Evolutionary conservation across 306 rosid genomes (phyloP), one percentile per base, ranked within the genome.

Genomic region (Medicago arabica): DNA sequence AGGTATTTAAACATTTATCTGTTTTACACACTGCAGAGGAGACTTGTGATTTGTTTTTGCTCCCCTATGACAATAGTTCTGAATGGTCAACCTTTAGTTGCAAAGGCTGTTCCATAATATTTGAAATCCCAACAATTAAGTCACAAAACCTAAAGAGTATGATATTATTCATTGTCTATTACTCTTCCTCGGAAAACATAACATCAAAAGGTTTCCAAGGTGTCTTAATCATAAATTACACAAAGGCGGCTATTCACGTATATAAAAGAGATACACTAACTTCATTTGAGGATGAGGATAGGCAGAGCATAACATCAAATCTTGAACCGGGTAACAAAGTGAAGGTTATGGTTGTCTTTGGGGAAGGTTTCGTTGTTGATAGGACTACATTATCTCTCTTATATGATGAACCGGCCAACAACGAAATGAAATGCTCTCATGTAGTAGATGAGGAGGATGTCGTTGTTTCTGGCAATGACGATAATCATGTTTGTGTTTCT

Each of bases 241-340:
- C 51, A 17, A 64, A 64, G 34, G 2, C 8, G 18, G 40, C 31
- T 10, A 39, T 65, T 65, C 70, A 9, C 1, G 10, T 7, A 4
- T 65, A 17, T 5, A 40, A 39, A 17, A 40, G 16, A 9, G 51
- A 40, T 17, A 9, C 70, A 40, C n/a, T 65, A 65, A 5, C 16
- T 51, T 65, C 70, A 0, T 65, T 65, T 65, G 31, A 15, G 0
- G 9, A 65, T 39, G 51, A 65, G n/a, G 70, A 65, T 7, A 17
- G 70, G 51, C 31, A 65, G 34, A 65, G 15, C n/a, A 40, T 65
- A 65, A 40, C 5, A 17, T 65, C 51, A 65, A 65, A 18, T 18
- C 16, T 65, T 2, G 51, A 62, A 65, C 51, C 51, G 5, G 31
- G 70, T 40, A 65, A 65, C 51, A 65, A 17, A 9, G 51, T 65